These are phyloP conservation scores for Botrytis fragariae DNA, from an alignment of 2,329 filamentous ascomycete species.

Conservation along the genomic window DNA sequence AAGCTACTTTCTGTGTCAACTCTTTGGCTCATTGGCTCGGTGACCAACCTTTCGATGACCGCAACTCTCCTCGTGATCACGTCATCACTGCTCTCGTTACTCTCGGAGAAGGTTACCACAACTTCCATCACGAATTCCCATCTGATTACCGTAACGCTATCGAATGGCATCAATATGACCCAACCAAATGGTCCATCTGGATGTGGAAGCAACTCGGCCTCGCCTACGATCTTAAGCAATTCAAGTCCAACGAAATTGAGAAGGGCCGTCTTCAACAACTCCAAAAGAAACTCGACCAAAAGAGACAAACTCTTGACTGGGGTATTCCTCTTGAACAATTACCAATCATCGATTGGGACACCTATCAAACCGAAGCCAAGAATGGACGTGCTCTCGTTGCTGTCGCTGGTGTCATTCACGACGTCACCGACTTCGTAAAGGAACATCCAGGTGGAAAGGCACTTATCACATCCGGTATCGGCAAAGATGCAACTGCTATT, in stretches of 20 bases:
- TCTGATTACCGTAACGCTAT: conserved; percentile 92
- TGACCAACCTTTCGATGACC: conserved; percentile 89
- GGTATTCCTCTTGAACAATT: conserved; percentile 81
- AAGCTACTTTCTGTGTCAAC: conserved; percentile 92
- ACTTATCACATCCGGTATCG: conserved; percentile 76
- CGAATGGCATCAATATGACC: conserved; percentile 88
- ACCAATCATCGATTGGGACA: conserved; percentile 82
- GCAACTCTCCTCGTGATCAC: conserved; percentile 86
- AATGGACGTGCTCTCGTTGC: conserved; percentile 74
- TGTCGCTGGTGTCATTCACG: conserved; percentile 82
- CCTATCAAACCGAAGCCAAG: conserved; percentile 75
- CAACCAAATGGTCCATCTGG: conserved; percentile 89
- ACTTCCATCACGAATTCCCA: conserved; percentile 94
- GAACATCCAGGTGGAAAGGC: conserved; percentile 89
- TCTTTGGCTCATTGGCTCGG: conserved; percentile 87
- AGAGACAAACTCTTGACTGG: conserved; percentile 80
- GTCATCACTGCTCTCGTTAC: conserved; percentile 82
- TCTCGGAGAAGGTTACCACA: conserved; percentile 87
- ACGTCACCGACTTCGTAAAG: conserved; percentile 80
- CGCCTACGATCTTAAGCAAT: conserved; percentile 85
- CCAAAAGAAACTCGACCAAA: conserved; percentile 91
- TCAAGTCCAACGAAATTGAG: conserved; percentile 88
- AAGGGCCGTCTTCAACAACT: conserved; percentile 85
- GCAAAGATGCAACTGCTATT: conserved; percentile 85
- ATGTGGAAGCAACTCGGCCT: conserved; percentile 79